Base-by-base conservation (phyloP, 2,329 filamentous ascomycete genomes). In the Colletotrichum salicis region DNA sequence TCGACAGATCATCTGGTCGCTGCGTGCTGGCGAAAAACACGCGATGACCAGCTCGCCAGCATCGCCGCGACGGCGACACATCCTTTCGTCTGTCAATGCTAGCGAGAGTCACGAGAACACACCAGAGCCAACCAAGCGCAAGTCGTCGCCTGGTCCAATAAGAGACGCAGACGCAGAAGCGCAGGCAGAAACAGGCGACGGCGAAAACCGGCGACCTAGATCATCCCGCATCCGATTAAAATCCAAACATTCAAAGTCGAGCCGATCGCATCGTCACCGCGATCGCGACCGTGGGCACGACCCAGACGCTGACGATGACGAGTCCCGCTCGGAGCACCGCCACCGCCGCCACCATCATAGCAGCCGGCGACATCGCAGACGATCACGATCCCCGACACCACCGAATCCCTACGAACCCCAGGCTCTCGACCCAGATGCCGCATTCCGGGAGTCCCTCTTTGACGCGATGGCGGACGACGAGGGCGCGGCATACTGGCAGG, bases 401-500 rank as follows among this genome's bases (percentile, higher is more conserved):
- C 81, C 82, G 0, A 85, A 89, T 71, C 86, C 86, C 0, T 81
- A 85, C 75, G 84, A 84, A 0, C 80, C 82, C 3, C 81, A 82
- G 2, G 80, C 84, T 0, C 84, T 93, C 19, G 89, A 93, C 75
- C 87, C 94, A 0, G 91, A 94, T 52, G 86, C 88, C 0, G 94
- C 96, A 1, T 99, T 99, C 80, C 92, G 94, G 35, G 94, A 97
- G 81, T 97, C 95, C 0, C 91, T 99, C 5, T 98, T 98, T 83
- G 96, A 99, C 81, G 96, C 96, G 37, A 92, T 99, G 82, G 96
- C 95, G 48, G 96, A 99, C 81, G 96, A 98, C 79, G 96, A 99
- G 83, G 96, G 96, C 58, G 96, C 96, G 2, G 89, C 91, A 8
- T 99, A 96, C 84, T 99, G 96, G 96, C 93, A 98, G 80, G 90